A percentile compares a stretch with the other conserved stretches of the same genome.
phyloP scores from a whole-genome alignment of 2,329 filamentous ascomycete genomes.

The Harringtonia aguacate region DNA sequence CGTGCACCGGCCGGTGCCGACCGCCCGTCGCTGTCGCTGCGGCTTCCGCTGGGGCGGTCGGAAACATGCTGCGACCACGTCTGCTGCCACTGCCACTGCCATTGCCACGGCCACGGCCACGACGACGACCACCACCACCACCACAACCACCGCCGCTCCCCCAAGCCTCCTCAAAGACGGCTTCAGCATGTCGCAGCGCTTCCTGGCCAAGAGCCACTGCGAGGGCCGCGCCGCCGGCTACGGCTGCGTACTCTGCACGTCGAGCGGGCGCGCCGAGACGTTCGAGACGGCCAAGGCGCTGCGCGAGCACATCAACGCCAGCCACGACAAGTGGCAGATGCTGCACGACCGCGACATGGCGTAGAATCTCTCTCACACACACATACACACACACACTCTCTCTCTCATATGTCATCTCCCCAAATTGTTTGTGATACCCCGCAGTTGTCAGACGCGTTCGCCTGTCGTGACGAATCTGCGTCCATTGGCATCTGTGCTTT shows the following conservation, averaged over 20 bases:
- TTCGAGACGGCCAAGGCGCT: constrained; percentile 21
- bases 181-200: constrained; percentile 26
- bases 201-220: constrained; percentile 30
- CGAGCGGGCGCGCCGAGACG: constrained; percentile 22
- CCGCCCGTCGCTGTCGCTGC: constrained; percentile 19
- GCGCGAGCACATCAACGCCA: constrained; percentile 23
- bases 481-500: no score
- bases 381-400: background rate
- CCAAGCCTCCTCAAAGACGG: constrained; percentile 23
- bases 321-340: constrained; percentile 31
- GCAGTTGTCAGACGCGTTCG: no score
- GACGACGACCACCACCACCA: background rate
- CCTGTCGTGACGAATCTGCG: no score
- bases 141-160: constrained; percentile 7
- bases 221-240: constrained; percentile 16
- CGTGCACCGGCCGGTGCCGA: constrained; percentile 16
- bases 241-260: constrained; percentile 29
- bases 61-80: background rate
- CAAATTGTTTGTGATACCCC: constrained; percentile 1
- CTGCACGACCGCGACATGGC: constrained; percentile 26
- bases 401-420: background rate
- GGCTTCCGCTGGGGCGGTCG: constrained; percentile 23
- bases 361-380: background rate
- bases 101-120: constrained; percentile 3
- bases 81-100: constrained; percentile 3